A percentile compares a stretch with the other conserved stretches of the same genome.
These are phyloP conservation scores for Camillea tinctor DNA, from an alignment of 2,329 filamentous ascomycete species.

Conservation along the genomic window DNA sequence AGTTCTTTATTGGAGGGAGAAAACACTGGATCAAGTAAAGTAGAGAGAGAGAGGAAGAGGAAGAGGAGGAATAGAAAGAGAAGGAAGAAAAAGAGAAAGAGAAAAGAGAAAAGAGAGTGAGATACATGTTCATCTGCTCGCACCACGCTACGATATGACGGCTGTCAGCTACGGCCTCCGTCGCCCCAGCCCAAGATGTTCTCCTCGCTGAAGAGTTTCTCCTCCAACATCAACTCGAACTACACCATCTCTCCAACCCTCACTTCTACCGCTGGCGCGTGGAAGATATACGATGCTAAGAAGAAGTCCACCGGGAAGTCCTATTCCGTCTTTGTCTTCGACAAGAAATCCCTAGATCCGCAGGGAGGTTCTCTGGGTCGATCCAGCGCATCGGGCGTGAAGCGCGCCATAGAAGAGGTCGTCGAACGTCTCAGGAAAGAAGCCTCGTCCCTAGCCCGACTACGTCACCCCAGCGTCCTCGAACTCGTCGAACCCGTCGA, in stretches of 20 bases:
- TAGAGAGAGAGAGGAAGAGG: too few relatives aligned
- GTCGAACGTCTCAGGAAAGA: slow-evolving; percentile 89
- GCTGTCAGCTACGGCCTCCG: slow-evolving; percentile 17
- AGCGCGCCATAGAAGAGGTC: slow-evolving; percentile 83
- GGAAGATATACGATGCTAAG: slow-evolving; percentile 97
- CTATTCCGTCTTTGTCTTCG: slow-evolving; percentile 92
- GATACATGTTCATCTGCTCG: slow-evolving; percentile 18
- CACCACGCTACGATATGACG: slow-evolving; percentile 28
- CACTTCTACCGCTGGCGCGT: slow-evolving; percentile 81
- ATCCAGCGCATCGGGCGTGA: slow-evolving; percentile 67
- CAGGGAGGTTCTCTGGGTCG: slow-evolving; percentile 60
- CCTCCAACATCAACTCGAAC: slow-evolving; percentile 87
- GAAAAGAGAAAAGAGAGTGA: too few relatives aligned
- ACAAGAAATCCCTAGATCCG: slow-evolving; percentile 79
- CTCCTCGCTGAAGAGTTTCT: slow-evolving; percentile 90
- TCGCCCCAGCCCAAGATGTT: slow-evolving; percentile 65
- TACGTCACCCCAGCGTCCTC: slow-evolving; percentile 88
- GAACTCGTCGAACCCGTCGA: slow-evolving; percentile 95
- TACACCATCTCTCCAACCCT: slow-evolving; percentile 78
- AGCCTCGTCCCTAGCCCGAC: slow-evolving; percentile 79
- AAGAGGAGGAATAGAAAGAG: slow-evolving; percentile 2
- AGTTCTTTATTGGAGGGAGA: too few relatives aligned
- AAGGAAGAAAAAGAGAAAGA: slow-evolving; percentile 6
- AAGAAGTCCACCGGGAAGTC: slow-evolving; percentile 90
- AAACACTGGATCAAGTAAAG: too few relatives aligned